Evolutionary conservation across 1,139 yeast species (phyloP).

Genomic region (Lodderomyces metapsilosis): DNA sequence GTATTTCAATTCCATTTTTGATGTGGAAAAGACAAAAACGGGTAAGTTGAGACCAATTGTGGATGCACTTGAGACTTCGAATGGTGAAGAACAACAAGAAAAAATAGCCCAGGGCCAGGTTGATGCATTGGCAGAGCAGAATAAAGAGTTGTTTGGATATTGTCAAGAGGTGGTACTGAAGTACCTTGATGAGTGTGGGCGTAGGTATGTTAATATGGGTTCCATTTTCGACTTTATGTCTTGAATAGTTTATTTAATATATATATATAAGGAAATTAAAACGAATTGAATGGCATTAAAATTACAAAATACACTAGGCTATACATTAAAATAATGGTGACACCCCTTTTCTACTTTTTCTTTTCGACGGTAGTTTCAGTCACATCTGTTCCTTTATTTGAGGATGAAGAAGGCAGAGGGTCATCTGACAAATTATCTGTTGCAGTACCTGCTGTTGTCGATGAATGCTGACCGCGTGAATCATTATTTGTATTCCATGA

Average conservation of each 20-base stretch:
- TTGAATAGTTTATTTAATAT: background rate
- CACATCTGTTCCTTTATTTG: background rate
- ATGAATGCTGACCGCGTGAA: background rate
- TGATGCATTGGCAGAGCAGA: conserved; percentile 78
- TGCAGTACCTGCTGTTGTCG: background rate
- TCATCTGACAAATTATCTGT: conserved; percentile 3
- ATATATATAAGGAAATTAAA: no score
- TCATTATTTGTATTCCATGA: background rate
- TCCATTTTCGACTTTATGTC: conserved; percentile 66
- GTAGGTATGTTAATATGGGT: conserved; percentile 88
- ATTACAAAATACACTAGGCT: background rate
- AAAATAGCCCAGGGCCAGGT: conserved; percentile 57
- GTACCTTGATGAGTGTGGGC: conserved; percentile 81
- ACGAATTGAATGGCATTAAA: background rate
- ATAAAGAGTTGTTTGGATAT: conserved; percentile 58
- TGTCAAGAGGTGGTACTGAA: conserved; percentile 66
- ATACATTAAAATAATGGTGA: background rate
- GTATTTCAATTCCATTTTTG: conserved; percentile 76
- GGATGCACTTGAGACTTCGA: conserved; percentile 21
- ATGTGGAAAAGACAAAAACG: conserved; percentile 73
- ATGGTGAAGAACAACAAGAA: conserved; percentile 23
- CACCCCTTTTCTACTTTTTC: background rate
- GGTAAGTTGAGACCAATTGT: conserved; percentile 50
- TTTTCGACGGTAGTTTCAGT: conserved; percentile 1
- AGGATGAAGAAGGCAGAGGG: conserved; percentile 4